Evolutionary conservation across 345 rosid species (phyloP), one percentile per base, ranked within the genome.

Genomic region (Turnera subulata): DNA sequence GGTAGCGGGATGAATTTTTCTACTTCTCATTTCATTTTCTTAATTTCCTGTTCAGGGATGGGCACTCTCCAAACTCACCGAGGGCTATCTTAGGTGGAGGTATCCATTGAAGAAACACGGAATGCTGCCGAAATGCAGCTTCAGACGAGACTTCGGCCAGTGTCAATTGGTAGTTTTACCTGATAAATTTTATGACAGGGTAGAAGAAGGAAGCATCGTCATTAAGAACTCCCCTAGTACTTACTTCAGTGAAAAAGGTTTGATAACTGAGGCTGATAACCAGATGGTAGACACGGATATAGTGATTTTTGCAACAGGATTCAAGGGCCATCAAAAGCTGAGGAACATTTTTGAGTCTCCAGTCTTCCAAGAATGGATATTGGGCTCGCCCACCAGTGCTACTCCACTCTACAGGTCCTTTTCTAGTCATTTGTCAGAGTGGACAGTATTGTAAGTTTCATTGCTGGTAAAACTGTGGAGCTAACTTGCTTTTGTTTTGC

Each of bases 221-320:
- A 43, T 73, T 2, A 68, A 46, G 50, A 68, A 73, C 18, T 55
- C 70, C 14, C 45, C 64, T 22, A 50, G 48, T 50, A 42, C 68
- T n/a, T 50, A 56, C 19, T 72, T 72, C 51, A 59, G 63, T 42
- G 22, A 50, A 37, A 54, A 67, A 16, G 73, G 70, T 39, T 29
- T 73, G 1, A 49, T 63, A 4, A 15, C 58, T 14, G 60, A 68
- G 18, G 70, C 63, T 18, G 56, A 63, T 10, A 16, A 11, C 2
- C n/a, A 10, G 17, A 59, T 58, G 22, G 6, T 58, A 14, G 43
- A 61, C 6, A 37, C 53, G 6, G 73, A 67, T 18, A 4, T 58
- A 11, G 76, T 72, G 10, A 72, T 72, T 32, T 53, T 66, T 19
- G 65, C 76, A 19, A 72, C 72, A n/a, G 77, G 73, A 23, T 73